phyloP scores from a whole-genome alignment of 208 protist genomes.

The Wallacemonas sp. region DNA sequence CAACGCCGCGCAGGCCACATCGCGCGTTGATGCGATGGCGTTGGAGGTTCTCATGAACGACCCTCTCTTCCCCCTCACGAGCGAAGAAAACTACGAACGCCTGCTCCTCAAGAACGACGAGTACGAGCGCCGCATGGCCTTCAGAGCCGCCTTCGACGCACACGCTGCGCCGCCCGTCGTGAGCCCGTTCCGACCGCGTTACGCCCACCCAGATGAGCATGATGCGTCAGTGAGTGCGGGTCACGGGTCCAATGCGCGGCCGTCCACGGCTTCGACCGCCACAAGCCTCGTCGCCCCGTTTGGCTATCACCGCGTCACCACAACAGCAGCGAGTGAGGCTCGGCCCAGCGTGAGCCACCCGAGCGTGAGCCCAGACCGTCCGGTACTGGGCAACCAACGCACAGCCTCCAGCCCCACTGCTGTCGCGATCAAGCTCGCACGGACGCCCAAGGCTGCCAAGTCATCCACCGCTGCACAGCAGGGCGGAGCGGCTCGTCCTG shows the following conservation, averaged over 20 bases:
- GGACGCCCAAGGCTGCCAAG: neutral
- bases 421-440: neutral
- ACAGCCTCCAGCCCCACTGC: neutral
- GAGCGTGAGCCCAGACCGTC: neutral
- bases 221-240: too few relatives aligned
- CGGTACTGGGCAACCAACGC: too few relatives aligned
- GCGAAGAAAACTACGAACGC: conserved; percentile 80
- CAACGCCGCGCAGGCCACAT: neutral
- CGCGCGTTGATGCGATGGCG: neutral
- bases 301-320: neutral
- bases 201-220: too few relatives aligned
- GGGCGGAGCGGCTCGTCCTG: neutral
- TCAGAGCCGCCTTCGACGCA: conserved; percentile 17
- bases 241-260: neutral
- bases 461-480: too few relatives aligned
- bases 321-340: neutral
- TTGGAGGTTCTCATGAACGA: conserved; percentile 40
- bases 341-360: neutral
- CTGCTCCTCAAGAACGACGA: conserved; percentile 66
- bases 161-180: neutral
- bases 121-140: conserved; percentile 33
- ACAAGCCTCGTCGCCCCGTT: conserved; percentile 5
- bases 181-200: neutral
- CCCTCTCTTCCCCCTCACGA: conserved; percentile 56
- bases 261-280: neutral